Evolutionary conservation across 2,329 filamentous ascomycete species (phyloP), one percentile per base, ranked within the genome.

Genomic region (Aspergillus ochraceus): DNA sequence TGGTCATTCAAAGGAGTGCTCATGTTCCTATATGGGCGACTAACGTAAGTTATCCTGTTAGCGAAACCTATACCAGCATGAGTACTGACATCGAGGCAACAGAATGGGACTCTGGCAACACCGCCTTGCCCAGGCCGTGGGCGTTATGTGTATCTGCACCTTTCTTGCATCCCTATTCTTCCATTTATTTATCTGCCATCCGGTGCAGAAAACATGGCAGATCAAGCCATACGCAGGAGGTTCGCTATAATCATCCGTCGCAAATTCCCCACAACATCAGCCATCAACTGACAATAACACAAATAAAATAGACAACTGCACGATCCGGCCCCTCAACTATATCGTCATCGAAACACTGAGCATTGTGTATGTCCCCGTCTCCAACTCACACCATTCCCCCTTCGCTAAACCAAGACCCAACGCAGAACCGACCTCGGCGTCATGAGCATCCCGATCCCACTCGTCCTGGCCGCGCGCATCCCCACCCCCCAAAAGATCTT

Each of bases 1-100:
- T 66, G 64, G 64, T 53, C 60, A 1, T 63, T 66, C 49, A 66
- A 66, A 26, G 60, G 56, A 1, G 64, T 66, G 0, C 64, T 66
- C 5, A 52, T 66, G 42, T 62, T 60, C 42, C 55, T 66, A 29
- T 66, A 64, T 51, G 60, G 30, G 20, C 52, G 64, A 52, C 59
- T 66, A 32, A 66, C 64, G 64, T 66, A 50, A 30, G 62, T 51
- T n/a, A 45, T 4, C 22, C 20, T 2, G 32, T n/a, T 6, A 24
- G n/a, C 6, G 6, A 42, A 17, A 0, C 1, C 12, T 32, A 17
- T 19, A 32, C 29, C 49, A 17, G 14, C 4, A 42, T n/a, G 9
- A 30, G 19, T n/a, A 32, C 49, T 32, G 2, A 51, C 24, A 51
- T 51, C 6, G 6, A 9, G 45, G 24, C 8, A 11, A 42, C 53